Conservation (phyloP, 129 eudicot species). For the Chrysanthemum seticuspe region DNA sequence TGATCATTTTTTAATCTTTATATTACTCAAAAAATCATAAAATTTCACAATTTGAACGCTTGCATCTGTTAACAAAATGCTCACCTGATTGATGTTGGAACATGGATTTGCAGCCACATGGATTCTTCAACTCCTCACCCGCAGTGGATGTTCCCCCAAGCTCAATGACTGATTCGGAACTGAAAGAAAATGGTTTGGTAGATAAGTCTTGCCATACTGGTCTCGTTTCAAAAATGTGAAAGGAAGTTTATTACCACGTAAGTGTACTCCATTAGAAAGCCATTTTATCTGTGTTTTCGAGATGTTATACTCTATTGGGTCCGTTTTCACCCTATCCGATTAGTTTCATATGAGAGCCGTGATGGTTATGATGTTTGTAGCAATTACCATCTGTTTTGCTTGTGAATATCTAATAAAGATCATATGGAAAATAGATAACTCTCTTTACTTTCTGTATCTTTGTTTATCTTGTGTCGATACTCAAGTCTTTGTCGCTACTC, state of each 20-base stretch:
- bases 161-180: constrained; percentile 39
- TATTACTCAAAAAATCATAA: background rate
- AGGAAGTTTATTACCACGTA: background rate
- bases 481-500: background rate
- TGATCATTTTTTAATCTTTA: background rate
- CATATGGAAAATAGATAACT: no score
- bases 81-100: constrained; percentile 5
- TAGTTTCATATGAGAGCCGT: background rate
- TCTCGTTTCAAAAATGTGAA: constrained; percentile 55
- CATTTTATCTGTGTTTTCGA: background rate
- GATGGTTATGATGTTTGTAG: background rate
- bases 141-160: constrained; percentile 71
- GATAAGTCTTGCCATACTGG: constrained; percentile 48
- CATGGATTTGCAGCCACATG: constrained; percentile 61
- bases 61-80: background rate
- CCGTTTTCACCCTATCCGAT: background rate
- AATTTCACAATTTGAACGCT: background rate
- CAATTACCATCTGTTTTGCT: background rate
- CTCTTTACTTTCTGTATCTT: no score
- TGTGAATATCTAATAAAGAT: background rate
- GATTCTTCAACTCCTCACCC: constrained; percentile 72
- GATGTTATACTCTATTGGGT: background rate
- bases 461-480: no score
- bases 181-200: constrained; percentile 51
- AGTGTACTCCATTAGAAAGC: constrained; percentile 10